Base-by-base conservation (phyloP, 2,329 filamentous ascomycete species). In the Colletotrichum echinochloae region DNA sequence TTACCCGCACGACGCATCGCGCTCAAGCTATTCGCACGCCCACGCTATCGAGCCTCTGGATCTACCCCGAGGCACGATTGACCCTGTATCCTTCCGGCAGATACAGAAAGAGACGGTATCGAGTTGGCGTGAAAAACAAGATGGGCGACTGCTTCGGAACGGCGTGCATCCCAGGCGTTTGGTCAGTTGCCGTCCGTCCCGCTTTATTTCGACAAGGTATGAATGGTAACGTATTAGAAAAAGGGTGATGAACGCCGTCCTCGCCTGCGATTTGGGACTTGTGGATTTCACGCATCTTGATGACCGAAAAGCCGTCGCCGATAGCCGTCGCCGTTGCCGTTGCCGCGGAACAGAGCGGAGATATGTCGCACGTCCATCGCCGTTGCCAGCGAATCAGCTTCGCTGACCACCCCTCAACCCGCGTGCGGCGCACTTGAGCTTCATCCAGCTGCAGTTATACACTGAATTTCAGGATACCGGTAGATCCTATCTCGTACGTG, bases 361-460 rank as follows among this genome's bases (percentile, higher is more conserved):
- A 60, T 37, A 30, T n/a, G 57, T 30, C 11, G 30, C 44, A 35
- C 26, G 20, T 23, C 59, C 44, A 20, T 61, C 33, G n/a, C 59
- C 46, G 14, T 37, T 30, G 52, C 48, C 52, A 33, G 52, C 44
- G 20, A 26, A 52, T 62, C 23, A 61, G 64, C 33, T 56, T 56
- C 56, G 49, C 39, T 44, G 30, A 33, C n/a, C n/a, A 33, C 18
- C 41, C 30, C 39, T 30, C 57, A 30, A 48, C 20, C 55, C 33
- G 64, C 49, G 57, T 70, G 64, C 64, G 57, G 64, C 64, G 46
- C 44, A 67, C 57, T 66, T 64, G 63, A 70, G 68, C 68, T 63
- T 65, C 59, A 57, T 63, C 35, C 18, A 46, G 68, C n/a, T n/a
- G n/a, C n/a, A n/a, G n/a, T n/a, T n/a, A n/a, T n/a, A n/a, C n/a